A percentile compares a stretch with the other conserved stretches of the same genome.
Conservation (phyloP, 306 rosid genomes). For the Gillenia trifoliata region DNA sequence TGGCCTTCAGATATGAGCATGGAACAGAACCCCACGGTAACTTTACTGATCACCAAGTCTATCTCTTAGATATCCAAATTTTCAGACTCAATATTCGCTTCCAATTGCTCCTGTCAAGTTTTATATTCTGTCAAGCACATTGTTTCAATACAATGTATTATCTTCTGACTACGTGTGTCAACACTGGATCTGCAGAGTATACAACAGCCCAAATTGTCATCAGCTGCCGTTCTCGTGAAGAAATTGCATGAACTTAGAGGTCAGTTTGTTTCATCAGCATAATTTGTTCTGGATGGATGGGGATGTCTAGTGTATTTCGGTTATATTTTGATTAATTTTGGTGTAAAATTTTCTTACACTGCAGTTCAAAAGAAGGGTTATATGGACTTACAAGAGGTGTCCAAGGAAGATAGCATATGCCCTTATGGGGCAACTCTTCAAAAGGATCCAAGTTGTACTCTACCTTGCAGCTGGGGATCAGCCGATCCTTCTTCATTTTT, state of each 20-base stretch:
- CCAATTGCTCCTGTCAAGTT: constrained; percentile 1
- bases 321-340: constrained; percentile 16
- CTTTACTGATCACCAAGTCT: constrained; percentile 4
- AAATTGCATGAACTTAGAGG: constrained; percentile 72
- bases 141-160: not conserved
- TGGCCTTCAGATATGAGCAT: constrained; percentile 40
- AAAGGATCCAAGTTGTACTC: constrained; percentile 49
- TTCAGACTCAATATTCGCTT: not conserved
- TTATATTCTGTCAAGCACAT: not conserved
- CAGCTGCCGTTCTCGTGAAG: constrained; percentile 64
- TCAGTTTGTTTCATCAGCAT: constrained; percentile 28
- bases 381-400: constrained; percentile 50
- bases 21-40: constrained; percentile 46
- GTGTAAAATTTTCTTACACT: constrained; percentile 11
- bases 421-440: constrained; percentile 68
- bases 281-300: not conserved
- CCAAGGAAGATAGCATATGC: constrained; percentile 41
- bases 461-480: constrained; percentile 64
- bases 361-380: constrained; percentile 80
- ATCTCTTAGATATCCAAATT: not conserved
- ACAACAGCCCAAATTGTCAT: constrained; percentile 42
- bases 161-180: constrained; percentile 17
- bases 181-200: constrained; percentile 30
- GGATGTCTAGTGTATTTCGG: not conserved
- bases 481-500: constrained; percentile 80